phyloP scores from a whole-genome alignment of 2,329 filamentous ascomycete genomes.

The Fusarium tuaranense region DNA sequence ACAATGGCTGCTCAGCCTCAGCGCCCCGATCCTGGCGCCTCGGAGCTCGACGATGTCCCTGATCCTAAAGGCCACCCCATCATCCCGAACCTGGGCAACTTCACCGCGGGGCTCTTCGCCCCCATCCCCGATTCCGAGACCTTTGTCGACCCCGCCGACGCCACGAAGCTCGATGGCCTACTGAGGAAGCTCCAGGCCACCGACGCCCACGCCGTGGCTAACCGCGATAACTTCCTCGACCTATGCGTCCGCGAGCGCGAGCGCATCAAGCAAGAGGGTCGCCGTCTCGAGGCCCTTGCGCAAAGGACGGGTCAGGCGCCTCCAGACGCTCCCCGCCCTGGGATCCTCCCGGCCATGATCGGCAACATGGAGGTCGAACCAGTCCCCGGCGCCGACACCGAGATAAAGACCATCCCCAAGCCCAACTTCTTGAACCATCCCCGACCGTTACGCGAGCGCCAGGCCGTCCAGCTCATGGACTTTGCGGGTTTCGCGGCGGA shows the following conservation, averaged over 20 bases:
- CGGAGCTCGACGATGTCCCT: conserved; percentile 1
- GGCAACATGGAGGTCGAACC: conserved; percentile 44
- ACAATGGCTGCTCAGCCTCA: conserved; percentile 25
- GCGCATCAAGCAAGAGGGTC: conserved; percentile 44
- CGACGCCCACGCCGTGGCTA: conserved; percentile 43
- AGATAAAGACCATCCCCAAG: conserved; percentile 22
- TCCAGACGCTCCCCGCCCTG: conserved; percentile 10
- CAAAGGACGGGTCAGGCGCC: neutral
- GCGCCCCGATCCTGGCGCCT: neutral
- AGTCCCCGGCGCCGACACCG: conserved; percentile 2
- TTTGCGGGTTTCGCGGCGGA: conserved; percentile 31
- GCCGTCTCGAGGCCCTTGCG: conserved; percentile 29
- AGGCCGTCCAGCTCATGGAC: conserved; percentile 36
- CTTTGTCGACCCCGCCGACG: conserved; percentile 2
- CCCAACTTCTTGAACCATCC: conserved; percentile 30
- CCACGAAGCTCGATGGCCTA: conserved; percentile 32
- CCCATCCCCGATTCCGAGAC: conserved; percentile 39
- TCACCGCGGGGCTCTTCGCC: conserved; percentile 46
- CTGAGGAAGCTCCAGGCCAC: conserved; percentile 35
- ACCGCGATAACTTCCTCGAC: conserved; percentile 47
- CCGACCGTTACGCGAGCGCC: conserved; percentile 39
- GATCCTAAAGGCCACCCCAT: conserved; percentile 27
- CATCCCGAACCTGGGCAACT: conserved; percentile 13
- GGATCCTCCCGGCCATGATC: conserved; percentile 41
- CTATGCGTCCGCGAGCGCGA: conserved; percentile 47